phyloP scores from a whole-genome alignment of 805 yeast genomes.

The Nakazawaea populi region DNA sequence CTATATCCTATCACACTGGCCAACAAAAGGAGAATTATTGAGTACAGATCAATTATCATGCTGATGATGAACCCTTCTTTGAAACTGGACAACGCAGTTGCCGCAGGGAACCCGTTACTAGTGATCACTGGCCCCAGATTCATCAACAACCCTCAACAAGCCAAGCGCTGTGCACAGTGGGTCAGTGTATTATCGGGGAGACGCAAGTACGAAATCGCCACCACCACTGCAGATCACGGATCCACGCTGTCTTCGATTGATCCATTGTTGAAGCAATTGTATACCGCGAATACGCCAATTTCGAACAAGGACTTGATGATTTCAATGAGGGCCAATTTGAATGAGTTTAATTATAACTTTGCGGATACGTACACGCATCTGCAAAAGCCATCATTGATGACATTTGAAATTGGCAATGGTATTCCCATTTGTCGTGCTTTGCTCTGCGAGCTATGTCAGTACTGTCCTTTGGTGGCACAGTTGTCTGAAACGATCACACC shows the following conservation, averaged over 20 bases:
- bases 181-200: conserved; percentile 20
- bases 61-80: conserved; percentile 12
- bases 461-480: conserved; percentile 40
- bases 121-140: conserved; percentile 35
- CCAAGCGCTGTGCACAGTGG: conserved; percentile 37
- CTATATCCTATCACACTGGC: conserved; percentile 28
- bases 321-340: conserved; percentile 32
- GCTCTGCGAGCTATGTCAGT: conserved; percentile 32
- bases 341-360: conserved; percentile 19
- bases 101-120: conserved; percentile 18
- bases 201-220: conserved; percentile 3
- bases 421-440: conserved; percentile 34
- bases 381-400: conserved; percentile 13
- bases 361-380: neutral
- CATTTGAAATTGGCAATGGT: conserved; percentile 31
- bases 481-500: conserved; percentile 44
- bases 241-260: neutral
- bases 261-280: conserved; percentile 3
- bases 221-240: neutral
- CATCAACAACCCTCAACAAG: conserved; percentile 26
- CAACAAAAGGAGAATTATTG: conserved; percentile 24
- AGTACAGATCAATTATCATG: conserved; percentile 23
- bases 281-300: neutral
- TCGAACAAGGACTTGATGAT: conserved; percentile 18
- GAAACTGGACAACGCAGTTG: neutral